Conservation (phyloP, 345 rosid genomes). For the Populus nigra region DNA sequence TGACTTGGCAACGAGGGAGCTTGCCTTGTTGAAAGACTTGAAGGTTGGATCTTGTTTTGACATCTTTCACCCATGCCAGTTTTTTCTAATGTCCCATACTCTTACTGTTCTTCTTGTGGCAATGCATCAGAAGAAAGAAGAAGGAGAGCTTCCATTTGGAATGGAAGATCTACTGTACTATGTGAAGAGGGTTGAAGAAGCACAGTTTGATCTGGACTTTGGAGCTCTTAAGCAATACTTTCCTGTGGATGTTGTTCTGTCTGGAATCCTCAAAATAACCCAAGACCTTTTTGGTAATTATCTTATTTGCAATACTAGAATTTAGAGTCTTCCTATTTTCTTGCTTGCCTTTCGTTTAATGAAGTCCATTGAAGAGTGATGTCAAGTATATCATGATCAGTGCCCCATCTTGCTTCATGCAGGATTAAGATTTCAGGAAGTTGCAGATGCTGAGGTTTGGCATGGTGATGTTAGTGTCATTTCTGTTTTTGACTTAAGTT, state of each 20-base stretch:
- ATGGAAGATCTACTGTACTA: constrained; percentile 81
- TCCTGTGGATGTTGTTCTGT: constrained; percentile 75
- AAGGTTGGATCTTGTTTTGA: constrained; percentile 50
- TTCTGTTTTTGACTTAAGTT: constrained; percentile 72
- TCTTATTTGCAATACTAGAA: not conserved
- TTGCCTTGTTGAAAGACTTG: constrained; percentile 64
- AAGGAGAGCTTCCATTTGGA: constrained; percentile 82
- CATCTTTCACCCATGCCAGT: constrained; percentile 11
- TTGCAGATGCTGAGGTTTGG: constrained; percentile 68
- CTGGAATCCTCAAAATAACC: constrained; percentile 81
- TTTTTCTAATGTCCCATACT: constrained; percentile 8
- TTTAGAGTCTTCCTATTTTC: constrained; percentile 3
- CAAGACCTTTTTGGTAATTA: constrained; percentile 89
- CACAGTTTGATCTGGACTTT: constrained; percentile 78
- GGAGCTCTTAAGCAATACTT: constrained; percentile 74
- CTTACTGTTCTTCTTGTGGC: constrained; percentile 21
- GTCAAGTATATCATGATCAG: not conserved
- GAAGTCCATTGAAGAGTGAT: constrained; percentile 3
- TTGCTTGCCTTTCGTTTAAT: not conserved
- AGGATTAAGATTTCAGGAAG: constrained; percentile 84
- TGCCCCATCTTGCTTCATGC: constrained; percentile 20
- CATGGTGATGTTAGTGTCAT: constrained; percentile 62
- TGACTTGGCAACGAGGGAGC: constrained; percentile 67
- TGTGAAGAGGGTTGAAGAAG: constrained; percentile 69
- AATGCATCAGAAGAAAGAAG: constrained; percentile 70